Conservation (phyloP, 2,329 filamentous ascomycete genomes). For the Pseudogymnoascus sp. region DNA sequence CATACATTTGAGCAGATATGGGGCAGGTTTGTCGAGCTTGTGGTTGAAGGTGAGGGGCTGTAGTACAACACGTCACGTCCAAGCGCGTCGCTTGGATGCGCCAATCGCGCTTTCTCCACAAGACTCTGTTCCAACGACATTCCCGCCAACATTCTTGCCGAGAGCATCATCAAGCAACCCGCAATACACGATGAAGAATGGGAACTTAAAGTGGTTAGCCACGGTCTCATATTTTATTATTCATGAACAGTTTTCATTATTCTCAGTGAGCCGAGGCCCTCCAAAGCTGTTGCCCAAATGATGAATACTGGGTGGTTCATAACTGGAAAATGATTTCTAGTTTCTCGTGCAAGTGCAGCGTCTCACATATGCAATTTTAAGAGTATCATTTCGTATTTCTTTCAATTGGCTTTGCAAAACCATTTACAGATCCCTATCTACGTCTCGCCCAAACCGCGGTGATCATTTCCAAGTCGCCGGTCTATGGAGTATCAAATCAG, state of each 20-base stretch:
- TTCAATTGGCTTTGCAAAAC: slow-evolving; percentile 2
- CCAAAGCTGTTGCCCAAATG: neutral
- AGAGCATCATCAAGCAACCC: neutral
- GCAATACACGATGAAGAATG: neutral
- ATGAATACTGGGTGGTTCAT: neutral
- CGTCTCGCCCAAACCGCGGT: neutral
- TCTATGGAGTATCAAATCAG: neutral
- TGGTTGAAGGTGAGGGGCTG: neutral
- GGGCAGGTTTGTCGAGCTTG: neutral
- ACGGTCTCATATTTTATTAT: neutral
- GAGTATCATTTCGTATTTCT: neutral
- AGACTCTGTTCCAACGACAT: neutral
- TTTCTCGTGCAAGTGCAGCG: neutral
- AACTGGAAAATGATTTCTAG: neutral
- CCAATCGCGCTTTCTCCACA: neutral
- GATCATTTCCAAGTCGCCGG: neutral
- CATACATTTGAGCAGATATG: slow-evolving; percentile 48
- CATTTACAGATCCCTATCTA: neutral
- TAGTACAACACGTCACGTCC: slow-evolving; percentile 4
- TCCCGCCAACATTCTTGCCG: neutral
- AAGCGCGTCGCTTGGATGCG: slow-evolving; percentile 1
- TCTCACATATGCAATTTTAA: neutral
- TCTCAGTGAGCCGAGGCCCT: neutral
- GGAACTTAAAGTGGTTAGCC: neutral
- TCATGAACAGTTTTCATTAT: neutral